Percentiles rank a stretch among this genome's conserved stretches.
Conservation (phyloP, 2,329 filamentous ascomycete genomes). For the Trichoderma guizhouense region DNA sequence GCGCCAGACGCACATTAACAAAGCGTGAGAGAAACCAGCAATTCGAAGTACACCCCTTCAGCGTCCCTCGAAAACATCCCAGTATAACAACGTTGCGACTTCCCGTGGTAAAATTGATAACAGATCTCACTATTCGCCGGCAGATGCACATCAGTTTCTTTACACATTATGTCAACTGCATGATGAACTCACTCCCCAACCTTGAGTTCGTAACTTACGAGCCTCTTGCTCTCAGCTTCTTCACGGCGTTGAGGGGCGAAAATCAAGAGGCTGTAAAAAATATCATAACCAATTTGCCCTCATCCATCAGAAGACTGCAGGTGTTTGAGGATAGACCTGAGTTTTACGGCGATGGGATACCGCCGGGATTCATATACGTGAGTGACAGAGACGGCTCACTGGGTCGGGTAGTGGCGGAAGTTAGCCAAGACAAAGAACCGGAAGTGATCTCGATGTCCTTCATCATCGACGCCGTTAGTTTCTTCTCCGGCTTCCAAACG, state of each 20-base stretch:
- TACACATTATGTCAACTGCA: background rate
- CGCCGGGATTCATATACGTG: background rate
- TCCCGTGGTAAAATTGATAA: background rate
- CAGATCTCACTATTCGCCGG: background rate
- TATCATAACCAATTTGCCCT: background rate
- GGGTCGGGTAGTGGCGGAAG: background rate
- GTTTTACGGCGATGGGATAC: background rate
- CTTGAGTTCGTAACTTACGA: background rate
- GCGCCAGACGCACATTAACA: background rate
- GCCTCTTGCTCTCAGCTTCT: background rate
- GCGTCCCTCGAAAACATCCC: no score
- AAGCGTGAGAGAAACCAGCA: background rate
- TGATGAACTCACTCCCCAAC: background rate
- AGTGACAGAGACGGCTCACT: background rate
- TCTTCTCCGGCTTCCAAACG: background rate
- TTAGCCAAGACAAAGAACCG: background rate
- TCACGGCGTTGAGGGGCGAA: no score
- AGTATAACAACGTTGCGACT: background rate
- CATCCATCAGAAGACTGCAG: background rate
- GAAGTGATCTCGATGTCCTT: background rate
- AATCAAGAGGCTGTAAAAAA: background rate
- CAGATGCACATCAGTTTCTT: background rate
- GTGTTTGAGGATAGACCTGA: background rate
- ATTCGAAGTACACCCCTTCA: background rate
- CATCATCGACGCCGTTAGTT: background rate